Evolutionary conservation across 148 eudicot species (phyloP).

Genomic region (Rhododendron williamsianum): DNA sequence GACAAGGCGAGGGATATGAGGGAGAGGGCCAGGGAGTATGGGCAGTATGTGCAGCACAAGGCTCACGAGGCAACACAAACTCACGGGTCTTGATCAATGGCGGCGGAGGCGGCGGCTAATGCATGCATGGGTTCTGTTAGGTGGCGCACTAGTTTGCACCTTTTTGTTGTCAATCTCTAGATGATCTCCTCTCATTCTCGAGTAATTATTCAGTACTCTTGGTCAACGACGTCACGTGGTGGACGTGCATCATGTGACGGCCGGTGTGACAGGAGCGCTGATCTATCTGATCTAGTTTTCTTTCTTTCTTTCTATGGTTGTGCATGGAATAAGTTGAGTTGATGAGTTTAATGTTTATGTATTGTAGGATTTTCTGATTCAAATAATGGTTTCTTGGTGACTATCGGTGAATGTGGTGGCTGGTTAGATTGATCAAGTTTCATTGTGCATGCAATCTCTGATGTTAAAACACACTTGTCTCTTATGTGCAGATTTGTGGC

Average conservation of each 20-base stretch:
- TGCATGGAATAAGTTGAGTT: not conserved
- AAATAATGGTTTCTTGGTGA: not conserved
- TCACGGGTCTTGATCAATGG: not conserved
- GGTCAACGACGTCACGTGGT: too few relatives aligned
- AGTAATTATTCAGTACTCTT: too few relatives aligned
- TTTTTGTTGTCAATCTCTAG: not conserved
- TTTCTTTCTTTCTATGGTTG: not conserved
- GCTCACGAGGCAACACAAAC: not conserved
- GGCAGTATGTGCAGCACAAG: not conserved
- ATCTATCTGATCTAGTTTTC: not conserved
- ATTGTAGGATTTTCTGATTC: not conserved
- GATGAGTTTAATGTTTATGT: not conserved
- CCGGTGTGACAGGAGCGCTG: not conserved
- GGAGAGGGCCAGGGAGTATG: conserved; percentile 10
- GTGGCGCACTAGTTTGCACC: not conserved
- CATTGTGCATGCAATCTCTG: not conserved
- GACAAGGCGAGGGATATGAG: conserved; percentile 24
- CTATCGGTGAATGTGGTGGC: not conserved
- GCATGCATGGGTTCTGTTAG: not conserved
- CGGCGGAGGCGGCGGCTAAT: not conserved
- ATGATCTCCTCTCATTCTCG: too few relatives aligned
- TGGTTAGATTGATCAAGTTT: not conserved
- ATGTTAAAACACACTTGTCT: too few relatives aligned
- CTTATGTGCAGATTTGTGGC: too few relatives aligned
- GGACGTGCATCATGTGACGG: too few relatives aligned